Base-by-base conservation (phyloP, 768 basidiomycete genomes). In the Panaeolus cyanescens region DNA sequence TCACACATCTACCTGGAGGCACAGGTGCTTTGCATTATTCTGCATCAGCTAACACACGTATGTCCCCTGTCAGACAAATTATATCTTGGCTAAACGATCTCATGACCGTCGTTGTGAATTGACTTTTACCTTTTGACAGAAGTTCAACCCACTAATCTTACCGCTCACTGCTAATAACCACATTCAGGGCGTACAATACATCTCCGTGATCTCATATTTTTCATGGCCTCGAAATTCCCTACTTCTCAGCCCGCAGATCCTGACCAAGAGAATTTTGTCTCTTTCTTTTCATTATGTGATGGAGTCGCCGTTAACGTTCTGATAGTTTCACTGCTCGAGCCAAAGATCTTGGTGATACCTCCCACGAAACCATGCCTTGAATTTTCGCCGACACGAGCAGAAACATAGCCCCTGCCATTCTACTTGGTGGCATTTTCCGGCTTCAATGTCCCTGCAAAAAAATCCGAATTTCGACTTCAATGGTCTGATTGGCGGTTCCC, bases 41-140 rank as follows among this genome's bases (percentile, higher is more conserved):
- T 28, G 45, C 6, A 50, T 50, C 45, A 50, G 4, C 25, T 13
- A 50, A 28, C 25, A 28, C 25, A 28, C 30, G 13, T 28, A 50
- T 50, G 30, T 28, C 45, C 45, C 45, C 45, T 50, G 25, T 28
- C 45, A 50, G 45, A n/a, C 19, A 9, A 9, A 22, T 42, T 15
- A 28, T 30, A 15, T 50, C 25, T 28, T 50, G 22, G 25, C 45
- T 28, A 20, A 45, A 50, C 6, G 4, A 50, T 50, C 45, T 28
- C 45, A 50, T 50, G 45, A 15, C 25, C 25, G 45, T 50, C 25
- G 45, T 50, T 15, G 45, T 50, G 45, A 50, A 50, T 50, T 50
- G 45, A 15, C 45, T 50, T 50, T 50, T 50, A 50, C 45, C 45
- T 50, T 50, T 50, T 50, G 45, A 50, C 45, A 50, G 22, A 50